Conservation (phyloP, 2,329 filamentous ascomycete species). For the Cladosporium sphaerospermum region DNA sequence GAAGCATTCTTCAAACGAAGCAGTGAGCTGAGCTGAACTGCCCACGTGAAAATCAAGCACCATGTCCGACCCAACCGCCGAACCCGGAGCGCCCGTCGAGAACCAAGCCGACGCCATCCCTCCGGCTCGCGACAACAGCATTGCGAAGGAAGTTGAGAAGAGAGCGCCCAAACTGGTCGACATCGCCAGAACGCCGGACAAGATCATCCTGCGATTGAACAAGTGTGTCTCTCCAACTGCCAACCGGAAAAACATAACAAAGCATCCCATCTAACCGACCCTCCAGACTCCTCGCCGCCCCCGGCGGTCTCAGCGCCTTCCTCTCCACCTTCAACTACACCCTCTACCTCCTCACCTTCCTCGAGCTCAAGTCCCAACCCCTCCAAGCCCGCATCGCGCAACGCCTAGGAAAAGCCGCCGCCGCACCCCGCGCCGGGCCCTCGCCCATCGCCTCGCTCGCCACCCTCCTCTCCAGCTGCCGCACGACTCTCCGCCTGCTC, state of each 20-base stretch:
- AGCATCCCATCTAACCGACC: slow-evolving; percentile 10
- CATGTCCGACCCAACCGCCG: slow-evolving; percentile 34
- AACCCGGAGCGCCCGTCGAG: slow-evolving; percentile 32
- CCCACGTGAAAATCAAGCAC: neutral
- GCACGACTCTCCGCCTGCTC: slow-evolving; percentile 40
- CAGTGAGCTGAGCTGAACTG: neutral
- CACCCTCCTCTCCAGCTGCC: slow-evolving; percentile 35
- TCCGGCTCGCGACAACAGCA: slow-evolving; percentile 25
- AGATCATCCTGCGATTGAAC: slow-evolving; percentile 38
- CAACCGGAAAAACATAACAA: neutral
- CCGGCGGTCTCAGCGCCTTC: slow-evolving; percentile 39
- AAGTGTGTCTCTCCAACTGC: slow-evolving; percentile 29
- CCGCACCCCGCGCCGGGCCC: slow-evolving; percentile 21
- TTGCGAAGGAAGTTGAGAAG: slow-evolving; percentile 26
- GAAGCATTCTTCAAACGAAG: neutral
- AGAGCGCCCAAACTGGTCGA: slow-evolving; percentile 23
- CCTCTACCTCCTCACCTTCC: slow-evolving; percentile 40
- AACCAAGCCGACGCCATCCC: slow-evolving; percentile 27
- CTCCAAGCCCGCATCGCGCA: slow-evolving; percentile 30
- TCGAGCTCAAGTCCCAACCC: slow-evolving; percentile 34
- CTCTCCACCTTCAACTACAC: slow-evolving; percentile 44
- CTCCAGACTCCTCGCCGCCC: slow-evolving; percentile 36
- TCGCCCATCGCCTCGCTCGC: slow-evolving; percentile 31
- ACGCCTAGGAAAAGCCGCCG: slow-evolving; percentile 27
- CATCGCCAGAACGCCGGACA: slow-evolving; percentile 32